A percentile compares a stretch with the other conserved stretches of the same genome.
Evolutionary conservation across 139 green algal species (phyloP).

Genomic region (Chlorella sp.): DNA sequence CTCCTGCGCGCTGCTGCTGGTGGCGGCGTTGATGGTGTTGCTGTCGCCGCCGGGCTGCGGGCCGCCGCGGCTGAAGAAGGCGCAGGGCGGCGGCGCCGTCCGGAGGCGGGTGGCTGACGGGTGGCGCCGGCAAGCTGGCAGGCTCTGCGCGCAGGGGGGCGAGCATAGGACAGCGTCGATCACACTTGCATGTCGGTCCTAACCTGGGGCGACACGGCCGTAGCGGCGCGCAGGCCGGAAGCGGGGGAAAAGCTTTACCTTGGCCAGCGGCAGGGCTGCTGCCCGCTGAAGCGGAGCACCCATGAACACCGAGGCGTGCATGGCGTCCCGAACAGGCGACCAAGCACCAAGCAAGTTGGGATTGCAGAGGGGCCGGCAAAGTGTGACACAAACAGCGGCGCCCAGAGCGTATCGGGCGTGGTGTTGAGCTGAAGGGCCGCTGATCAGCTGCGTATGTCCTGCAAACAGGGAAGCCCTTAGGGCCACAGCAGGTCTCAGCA

Average conservation of each 20-base stretch:
- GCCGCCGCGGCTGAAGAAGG: constrained; percentile 9
- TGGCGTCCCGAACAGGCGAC: background rate
- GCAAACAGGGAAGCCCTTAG: too few species aligned
- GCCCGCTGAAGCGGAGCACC: background rate
- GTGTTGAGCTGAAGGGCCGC: too few species aligned
- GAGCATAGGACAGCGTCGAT: background rate
- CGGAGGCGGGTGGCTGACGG: background rate
- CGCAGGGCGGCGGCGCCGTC: background rate
- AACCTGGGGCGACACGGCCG: too few species aligned
- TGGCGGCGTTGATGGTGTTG: background rate
- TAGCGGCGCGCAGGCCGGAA: too few species aligned
- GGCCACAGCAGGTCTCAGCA: too few species aligned
- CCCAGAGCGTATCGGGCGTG: too few species aligned
- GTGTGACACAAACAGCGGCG: too few species aligned
- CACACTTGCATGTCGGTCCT: background rate
- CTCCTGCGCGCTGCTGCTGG: constrained; percentile 6
- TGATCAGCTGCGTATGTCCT: too few species aligned
- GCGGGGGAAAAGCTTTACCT: background rate
- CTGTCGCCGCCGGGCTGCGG: background rate
- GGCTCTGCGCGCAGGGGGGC: background rate
- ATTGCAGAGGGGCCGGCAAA: too few species aligned
- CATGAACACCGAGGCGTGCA: background rate
- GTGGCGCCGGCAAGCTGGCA: too few species aligned
- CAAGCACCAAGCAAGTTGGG: too few species aligned
- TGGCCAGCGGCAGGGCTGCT: background rate